Percentiles rank a stretch among this genome's conserved stretches.
These are phyloP conservation scores for Thelonectria rubi DNA, from an alignment of 2,329 filamentous ascomycete species.

Conservation along the genomic window DNA sequence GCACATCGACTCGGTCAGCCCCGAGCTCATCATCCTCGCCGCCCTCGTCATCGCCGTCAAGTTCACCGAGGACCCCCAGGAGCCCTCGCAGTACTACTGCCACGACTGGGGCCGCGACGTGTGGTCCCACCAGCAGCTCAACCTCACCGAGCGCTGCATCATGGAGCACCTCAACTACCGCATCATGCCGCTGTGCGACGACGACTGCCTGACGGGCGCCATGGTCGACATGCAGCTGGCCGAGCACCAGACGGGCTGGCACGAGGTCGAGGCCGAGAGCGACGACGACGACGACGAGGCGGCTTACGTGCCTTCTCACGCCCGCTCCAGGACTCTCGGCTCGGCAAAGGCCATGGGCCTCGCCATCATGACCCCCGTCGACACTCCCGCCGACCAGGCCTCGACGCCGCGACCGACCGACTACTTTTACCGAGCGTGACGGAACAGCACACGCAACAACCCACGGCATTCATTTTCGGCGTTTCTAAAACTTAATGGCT, in stretches of 20 bases:
- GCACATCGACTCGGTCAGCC: conserved; percentile 69
- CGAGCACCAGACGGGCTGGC: conserved; percentile 46
- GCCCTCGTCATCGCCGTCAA: conserved; percentile 72
- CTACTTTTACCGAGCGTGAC: conserved; percentile 39
- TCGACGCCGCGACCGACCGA: conserved; percentile 38
- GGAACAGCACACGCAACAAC: no score
- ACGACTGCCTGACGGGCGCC: conserved; percentile 65
- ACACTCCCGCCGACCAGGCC: conserved; percentile 34
- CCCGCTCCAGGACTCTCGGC: conserved; percentile 49
- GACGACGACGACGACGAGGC: conserved; percentile 35
- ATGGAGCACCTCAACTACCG: conserved; percentile 72
- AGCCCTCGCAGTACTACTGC: conserved; percentile 62
- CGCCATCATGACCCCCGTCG: conserved; percentile 42
- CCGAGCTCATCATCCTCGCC: conserved; percentile 70
- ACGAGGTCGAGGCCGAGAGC: conserved; percentile 40
- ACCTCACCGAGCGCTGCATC: conserved; percentile 69
- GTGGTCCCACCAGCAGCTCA: conserved; percentile 71
- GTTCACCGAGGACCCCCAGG: conserved; percentile 69
- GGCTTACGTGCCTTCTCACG: conserved; percentile 45
- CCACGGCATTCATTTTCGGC: conserved; percentile 17
- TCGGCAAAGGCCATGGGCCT: conserved; percentile 37
- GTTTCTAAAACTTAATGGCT: conserved; percentile 20
- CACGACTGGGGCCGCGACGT: conserved; percentile 61
- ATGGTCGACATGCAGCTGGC: conserved; percentile 72
- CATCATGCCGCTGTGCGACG: conserved; percentile 67